Base-by-base conservation (phyloP, 768 basidiomycete species). In the Dioszegia hungarica region DNA sequence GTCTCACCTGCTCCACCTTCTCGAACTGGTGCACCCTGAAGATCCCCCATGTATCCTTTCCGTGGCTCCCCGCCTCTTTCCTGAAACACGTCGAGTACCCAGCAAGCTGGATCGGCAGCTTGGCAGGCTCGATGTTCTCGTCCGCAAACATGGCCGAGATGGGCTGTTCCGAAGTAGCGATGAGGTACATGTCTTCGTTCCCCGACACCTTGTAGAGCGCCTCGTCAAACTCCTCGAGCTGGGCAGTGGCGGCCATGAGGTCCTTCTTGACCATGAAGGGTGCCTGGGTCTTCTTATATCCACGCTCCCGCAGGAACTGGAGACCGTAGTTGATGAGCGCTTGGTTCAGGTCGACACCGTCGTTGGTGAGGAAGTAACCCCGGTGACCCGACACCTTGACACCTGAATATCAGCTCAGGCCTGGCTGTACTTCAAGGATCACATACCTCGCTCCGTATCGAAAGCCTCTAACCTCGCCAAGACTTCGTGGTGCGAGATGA, bases 21-120 rank as follows among this genome's bases (percentile, higher is more conserved):
- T 99, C 95, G 64, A 99, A 99, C 78, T 99, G 95, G 74, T 99
- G 95, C 53, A 99, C 94, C 22, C 95, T 89, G 85, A 99, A 99
- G 78, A 98, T 97, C 56, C 95, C 95, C 92, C 95, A 97, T 82
- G 94, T 97, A 67, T 99, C 95, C 54, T 91, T 87, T 3, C 95
- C 95, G 8, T 91, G 91, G 2, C 91, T 88, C 31, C 95, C 95
- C 2, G 95, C 95, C 79, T 99, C 95, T 79, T 98, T 98, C 27
- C 95, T 86, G 86, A 99, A 99, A 77, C 94, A 98, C 15, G 94
- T 98, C 59, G 80, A 81, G 73, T 80, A 81, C 14, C 80, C 80
- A n/a, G 79, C 80, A 63, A 79, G 95, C 78, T 82, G 82, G 73
- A 95, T 82, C 1, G 95, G 95, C n/a, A 99, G 85, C 73, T 83